phyloP scores from a whole-genome alignment of 257 asterid species.

The Anisodus acutangulus region DNA sequence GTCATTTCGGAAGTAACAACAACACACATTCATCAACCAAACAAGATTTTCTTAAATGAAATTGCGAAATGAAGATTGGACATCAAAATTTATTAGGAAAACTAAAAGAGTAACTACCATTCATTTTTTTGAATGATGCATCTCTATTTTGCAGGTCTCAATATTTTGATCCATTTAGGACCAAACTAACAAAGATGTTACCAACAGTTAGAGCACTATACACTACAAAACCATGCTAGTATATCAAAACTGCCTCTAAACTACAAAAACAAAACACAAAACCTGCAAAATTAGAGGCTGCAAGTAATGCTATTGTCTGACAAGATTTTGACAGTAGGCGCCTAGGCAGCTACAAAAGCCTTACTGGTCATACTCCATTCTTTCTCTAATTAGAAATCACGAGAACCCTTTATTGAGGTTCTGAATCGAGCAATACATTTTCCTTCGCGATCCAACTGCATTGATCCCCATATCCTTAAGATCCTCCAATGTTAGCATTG shows the following conservation, averaged over 20 bases:
- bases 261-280: not conserved
- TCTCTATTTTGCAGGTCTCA: not conserved
- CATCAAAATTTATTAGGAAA: slow-evolving; percentile 19
- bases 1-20: not conserved
- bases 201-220: slow-evolving; percentile 21
- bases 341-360: not conserved
- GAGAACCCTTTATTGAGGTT: slow-evolving; percentile 74
- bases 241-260: slow-evolving; percentile 19
- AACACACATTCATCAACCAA: slow-evolving; percentile 13
- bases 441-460: slow-evolving; percentile 88
- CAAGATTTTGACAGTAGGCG: not conserved
- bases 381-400: slow-evolving; percentile 38
- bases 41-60: not conserved
- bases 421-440: slow-evolving; percentile 72
- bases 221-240: not conserved
- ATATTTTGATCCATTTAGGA: not conserved
- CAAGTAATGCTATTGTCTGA: not conserved
- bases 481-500: slow-evolving; percentile 84
- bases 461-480: slow-evolving; percentile 92
- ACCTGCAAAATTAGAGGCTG: slow-evolving; percentile 20
- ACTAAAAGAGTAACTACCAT: not conserved
- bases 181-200: slow-evolving; percentile 11
- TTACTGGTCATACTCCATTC: not conserved
- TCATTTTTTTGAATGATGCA: slow-evolving; percentile 6
- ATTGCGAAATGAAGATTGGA: not conserved